Base-by-base conservation (phyloP, 768 basidiomycete genomes). In the Suillus fuscotomentosus region DNA sequence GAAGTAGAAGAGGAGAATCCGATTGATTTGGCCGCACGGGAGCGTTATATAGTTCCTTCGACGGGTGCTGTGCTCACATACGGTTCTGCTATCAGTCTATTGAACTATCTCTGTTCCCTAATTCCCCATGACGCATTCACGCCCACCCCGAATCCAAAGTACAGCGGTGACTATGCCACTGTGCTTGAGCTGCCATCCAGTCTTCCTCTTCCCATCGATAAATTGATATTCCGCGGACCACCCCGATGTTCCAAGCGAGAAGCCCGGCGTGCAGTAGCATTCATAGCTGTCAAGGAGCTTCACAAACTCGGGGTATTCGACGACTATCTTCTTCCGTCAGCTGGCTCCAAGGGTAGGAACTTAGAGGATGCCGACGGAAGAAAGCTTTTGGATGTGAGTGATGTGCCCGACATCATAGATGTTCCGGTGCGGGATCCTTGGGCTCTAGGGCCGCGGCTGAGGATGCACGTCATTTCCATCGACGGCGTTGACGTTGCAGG, bases 31-130 rank as follows among this genome's bases (percentile, higher is more conserved):
- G 79, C 81, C 1, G 81, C 82, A 54, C 83, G 91, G n/a, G 90
- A 93, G 75, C 84, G 89, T 62, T 93, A 87, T 73, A 83, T 89
- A 36, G 86, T 94, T 11, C 81, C 84, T 7, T 80, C 84, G 5
- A 90, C 91, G 1, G 90, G 89, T 1, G 94, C 95, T 4, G 81
- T 89, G 45, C 83, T 96, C 54, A 92, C 91, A 1, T 94, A 92
- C 71, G 88, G 88, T 68, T 88, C 87, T 61, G 84, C 92, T 3
- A 84, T 94, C 60, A 81, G 82, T 22, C 78, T 95, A 41, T 81
- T 97, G 62, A 84, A 84, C 69, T 84, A 88, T 61, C 83, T 94
- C n/a, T 95, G 93, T 73, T 82, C 90, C 20, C 81, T 92, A 27
- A 89, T 92, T 60, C 91, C 87, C 45, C 83, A 83, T 60, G 92